These are phyloP conservation scores for Lactarius psammicola DNA, from an alignment of 768 basidiomycete genomes.

Conservation along the genomic window DNA sequence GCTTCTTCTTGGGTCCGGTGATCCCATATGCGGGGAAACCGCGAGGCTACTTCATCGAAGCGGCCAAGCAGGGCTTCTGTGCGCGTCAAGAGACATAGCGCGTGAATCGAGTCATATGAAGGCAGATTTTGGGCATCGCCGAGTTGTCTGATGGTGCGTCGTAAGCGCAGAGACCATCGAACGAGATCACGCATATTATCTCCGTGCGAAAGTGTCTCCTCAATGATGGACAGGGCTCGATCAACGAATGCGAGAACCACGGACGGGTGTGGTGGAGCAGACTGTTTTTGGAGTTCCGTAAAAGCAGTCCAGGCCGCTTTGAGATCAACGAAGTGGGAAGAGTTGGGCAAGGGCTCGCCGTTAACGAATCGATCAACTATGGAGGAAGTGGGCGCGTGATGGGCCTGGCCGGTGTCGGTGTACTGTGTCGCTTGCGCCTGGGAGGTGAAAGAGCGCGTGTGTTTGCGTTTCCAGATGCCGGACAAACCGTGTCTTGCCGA, in stretches of 20 bases:
- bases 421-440: conserved; percentile 10
- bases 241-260: conserved; percentile 25
- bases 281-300: conserved; percentile 8
- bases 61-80: conserved; percentile 22
- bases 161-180: conserved; percentile 23
- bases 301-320: conserved; percentile 26
- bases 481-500: background rate
- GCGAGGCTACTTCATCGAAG: conserved; percentile 16
- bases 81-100: conserved; percentile 22
- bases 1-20: background rate
- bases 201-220: conserved; percentile 8
- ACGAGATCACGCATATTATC: conserved; percentile 22
- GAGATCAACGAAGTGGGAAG: conserved; percentile 15
- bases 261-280: conserved; percentile 2
- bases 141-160: conserved; percentile 11
- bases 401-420: conserved; percentile 13
- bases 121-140: conserved; percentile 6
- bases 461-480: conserved; percentile 12
- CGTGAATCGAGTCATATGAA: conserved; percentile 7
- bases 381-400: conserved; percentile 1
- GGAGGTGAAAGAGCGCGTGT: conserved; percentile 7
- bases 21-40: conserved; percentile 9
- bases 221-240: conserved; percentile 24
- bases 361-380: conserved; percentile 23
- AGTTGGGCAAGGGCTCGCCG: conserved; percentile 23